A percentile compares a stretch with the other conserved stretches of the same genome.
Conservation (phyloP, 2,329 filamentous ascomycete genomes). For the Purpureocillium lavendulum region DNA sequence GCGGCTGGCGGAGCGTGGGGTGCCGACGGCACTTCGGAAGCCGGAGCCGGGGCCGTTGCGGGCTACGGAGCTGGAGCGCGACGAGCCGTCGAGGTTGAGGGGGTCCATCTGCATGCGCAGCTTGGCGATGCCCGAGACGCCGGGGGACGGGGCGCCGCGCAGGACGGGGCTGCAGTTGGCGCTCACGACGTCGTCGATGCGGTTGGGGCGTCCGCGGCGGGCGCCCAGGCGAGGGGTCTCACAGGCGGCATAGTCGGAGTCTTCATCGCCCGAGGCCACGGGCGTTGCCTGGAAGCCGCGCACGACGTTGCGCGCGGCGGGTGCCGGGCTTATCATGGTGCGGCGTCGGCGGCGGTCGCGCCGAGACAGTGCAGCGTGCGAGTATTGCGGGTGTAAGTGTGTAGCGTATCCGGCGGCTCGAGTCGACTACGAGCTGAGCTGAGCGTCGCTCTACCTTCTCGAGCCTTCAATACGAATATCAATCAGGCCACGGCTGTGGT, state of each 20-base stretch:
- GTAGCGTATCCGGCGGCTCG: no score
- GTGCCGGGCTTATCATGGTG: slow-evolving; percentile 37
- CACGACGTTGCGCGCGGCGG: slow-evolving; percentile 44
- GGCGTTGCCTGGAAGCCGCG: slow-evolving; percentile 50
- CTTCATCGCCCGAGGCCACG: slow-evolving; percentile 47
- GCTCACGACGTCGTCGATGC: slow-evolving; percentile 50
- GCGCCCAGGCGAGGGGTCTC: slow-evolving; percentile 27
- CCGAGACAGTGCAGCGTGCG: not conserved
- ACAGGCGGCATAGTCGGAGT: slow-evolving; percentile 39
- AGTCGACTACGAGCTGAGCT: no score
- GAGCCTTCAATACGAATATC: not conserved
- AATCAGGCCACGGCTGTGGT: not conserved
- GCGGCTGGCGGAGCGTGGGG: slow-evolving; percentile 40
- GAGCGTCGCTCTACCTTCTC: not conserved
- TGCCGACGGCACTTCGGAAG: slow-evolving; percentile 47
- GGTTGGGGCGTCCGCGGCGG: slow-evolving; percentile 27
- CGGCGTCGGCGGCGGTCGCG: slow-evolving; percentile 1
- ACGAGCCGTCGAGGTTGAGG: slow-evolving; percentile 54
- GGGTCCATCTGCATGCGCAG: slow-evolving; percentile 76
- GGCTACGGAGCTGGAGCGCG: slow-evolving; percentile 48
- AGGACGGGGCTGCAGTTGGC: slow-evolving; percentile 55
- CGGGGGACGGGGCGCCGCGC: slow-evolving; percentile 42
- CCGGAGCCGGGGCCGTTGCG: slow-evolving; percentile 31
- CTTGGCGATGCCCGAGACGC: slow-evolving; percentile 68
- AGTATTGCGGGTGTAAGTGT: not conserved